Conservation (phyloP, 2,329 filamentous ascomycete genomes). For the Seiridium unicorne region DNA sequence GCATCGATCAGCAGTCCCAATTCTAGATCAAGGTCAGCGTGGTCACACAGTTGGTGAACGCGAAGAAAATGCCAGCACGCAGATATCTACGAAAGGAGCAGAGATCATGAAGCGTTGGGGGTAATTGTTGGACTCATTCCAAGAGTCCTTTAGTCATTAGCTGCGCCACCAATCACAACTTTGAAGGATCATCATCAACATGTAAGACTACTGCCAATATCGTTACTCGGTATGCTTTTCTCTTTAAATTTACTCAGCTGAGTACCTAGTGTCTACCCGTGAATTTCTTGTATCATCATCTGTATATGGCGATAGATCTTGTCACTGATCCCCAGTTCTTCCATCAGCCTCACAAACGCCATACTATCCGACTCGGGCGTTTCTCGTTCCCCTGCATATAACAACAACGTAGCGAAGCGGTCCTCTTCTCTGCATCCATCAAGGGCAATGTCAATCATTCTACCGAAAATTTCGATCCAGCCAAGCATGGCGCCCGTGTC, state of each 20-base stretch:
- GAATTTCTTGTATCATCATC: not conserved
- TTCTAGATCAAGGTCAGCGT: not conserved
- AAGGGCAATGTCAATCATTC: conserved; percentile 26
- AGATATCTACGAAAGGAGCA: not conserved
- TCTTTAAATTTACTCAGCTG: no score
- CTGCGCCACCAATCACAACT: no score
- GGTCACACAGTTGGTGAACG: not conserved
- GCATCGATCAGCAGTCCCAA: not conserved
- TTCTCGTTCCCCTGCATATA: not conserved
- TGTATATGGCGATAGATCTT: conserved; percentile 1
- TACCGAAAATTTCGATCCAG: conserved; percentile 33
- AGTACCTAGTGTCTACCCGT: not conserved
- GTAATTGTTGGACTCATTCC: not conserved
- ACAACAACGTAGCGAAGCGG: conserved; percentile 1
- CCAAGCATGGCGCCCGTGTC: conserved; percentile 24
- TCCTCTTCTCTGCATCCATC: not conserved
- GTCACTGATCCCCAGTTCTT: not conserved
- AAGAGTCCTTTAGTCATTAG: no score
- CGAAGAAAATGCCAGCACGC: not conserved
- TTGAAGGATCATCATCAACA: no score
- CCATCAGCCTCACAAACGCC: conserved; percentile 6
- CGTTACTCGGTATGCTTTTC: no score
- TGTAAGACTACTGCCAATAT: no score
- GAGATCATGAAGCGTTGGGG: conserved; percentile 9
- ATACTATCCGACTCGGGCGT: not conserved